Evolutionary conservation across 2,329 filamentous ascomycete genomes (phyloP).

Genomic region (Diaporthe longicolla): DNA sequence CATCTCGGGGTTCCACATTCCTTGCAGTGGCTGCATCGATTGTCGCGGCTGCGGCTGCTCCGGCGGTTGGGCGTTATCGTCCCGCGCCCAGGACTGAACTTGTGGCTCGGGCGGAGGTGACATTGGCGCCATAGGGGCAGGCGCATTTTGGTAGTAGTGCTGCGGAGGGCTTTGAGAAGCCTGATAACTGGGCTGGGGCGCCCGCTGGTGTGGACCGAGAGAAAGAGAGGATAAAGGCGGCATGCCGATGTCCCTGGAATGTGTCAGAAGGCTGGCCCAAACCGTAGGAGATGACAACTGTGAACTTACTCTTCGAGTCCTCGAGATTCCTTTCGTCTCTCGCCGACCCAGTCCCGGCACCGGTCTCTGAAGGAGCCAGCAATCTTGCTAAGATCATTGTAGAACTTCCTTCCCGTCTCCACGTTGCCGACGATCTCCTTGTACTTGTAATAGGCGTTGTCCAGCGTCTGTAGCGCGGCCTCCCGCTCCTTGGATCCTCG

Average conservation of each 20-base stretch:
- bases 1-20: slow-evolving; percentile 84
- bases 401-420: slow-evolving; percentile 93
- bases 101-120: slow-evolving; percentile 60
- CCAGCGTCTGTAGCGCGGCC: slow-evolving; percentile 86
- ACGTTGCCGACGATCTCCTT: slow-evolving; percentile 95
- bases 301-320: slow-evolving; percentile 78
- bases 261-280: slow-evolving; percentile 19
- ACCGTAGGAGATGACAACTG: slow-evolving; percentile 34
- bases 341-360: slow-evolving; percentile 83
- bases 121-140: slow-evolving; percentile 45
- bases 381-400: slow-evolving; percentile 93
- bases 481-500: slow-evolving; percentile 80
- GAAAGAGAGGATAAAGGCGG: slow-evolving; percentile 63
- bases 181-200: slow-evolving; percentile 40
- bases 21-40: slow-evolving; percentile 59
- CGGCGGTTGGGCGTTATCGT: slow-evolving; percentile 64
- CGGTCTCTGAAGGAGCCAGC: slow-evolving; percentile 84
- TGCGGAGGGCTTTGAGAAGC: slow-evolving; percentile 43
- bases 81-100: slow-evolving; percentile 69
- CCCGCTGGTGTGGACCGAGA: slow-evolving; percentile 52
- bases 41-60: slow-evolving; percentile 68
- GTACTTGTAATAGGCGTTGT: slow-evolving; percentile 95
- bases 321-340: slow-evolving; percentile 84
- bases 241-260: slow-evolving; percentile 64
- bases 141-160: slow-evolving; percentile 50